Evolutionary conservation across 352 stramenopile species (phyloP).

Genomic region (Phytophthora kernoviae): DNA sequence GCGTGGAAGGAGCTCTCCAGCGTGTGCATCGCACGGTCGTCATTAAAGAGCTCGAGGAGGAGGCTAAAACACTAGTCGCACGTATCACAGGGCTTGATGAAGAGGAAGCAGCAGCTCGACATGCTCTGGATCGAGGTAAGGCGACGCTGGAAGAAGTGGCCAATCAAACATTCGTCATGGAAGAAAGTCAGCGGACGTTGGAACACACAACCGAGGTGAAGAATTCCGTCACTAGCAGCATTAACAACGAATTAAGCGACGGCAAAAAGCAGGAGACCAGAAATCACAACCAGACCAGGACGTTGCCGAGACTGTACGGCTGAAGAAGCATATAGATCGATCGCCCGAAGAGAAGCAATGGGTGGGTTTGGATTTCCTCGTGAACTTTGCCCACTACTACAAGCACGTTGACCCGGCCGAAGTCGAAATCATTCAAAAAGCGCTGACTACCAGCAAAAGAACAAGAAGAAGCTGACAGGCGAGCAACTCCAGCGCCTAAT

Average conservation of each 20-base stretch:
- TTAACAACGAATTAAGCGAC: slow-evolving; percentile 3
- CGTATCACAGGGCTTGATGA: slow-evolving; percentile 40
- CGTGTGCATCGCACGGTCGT: slow-evolving; percentile 52
- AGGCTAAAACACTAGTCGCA: slow-evolving; percentile 24
- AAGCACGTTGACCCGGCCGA: slow-evolving; percentile 53
- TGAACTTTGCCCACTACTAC: slow-evolving; percentile 74
- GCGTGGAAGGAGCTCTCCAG: slow-evolving; percentile 58
- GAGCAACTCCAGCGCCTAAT: slow-evolving; percentile 58
- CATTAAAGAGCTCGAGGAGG: slow-evolving; percentile 44
- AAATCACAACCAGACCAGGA: slow-evolving; percentile 9
- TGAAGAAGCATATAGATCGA: slow-evolving; percentile 54
- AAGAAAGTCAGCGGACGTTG: slow-evolving; percentile 36
- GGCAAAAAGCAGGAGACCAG: neutral
- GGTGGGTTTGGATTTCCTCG: slow-evolving; percentile 66
- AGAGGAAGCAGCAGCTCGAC: slow-evolving; percentile 14
- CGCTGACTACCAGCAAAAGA: slow-evolving; percentile 53
- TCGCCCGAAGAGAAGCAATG: slow-evolving; percentile 67
- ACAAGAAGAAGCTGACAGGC: slow-evolving; percentile 37
- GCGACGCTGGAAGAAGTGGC: slow-evolving; percentile 43
- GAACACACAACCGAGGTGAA: slow-evolving; percentile 29
- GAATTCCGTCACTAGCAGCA: slow-evolving; percentile 1
- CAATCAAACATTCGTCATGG: slow-evolving; percentile 38
- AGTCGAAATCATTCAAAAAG: slow-evolving; percentile 68
- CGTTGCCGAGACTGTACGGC: slow-evolving; percentile 43
- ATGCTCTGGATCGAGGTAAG: slow-evolving; percentile 25